phyloP scores from a whole-genome alignment of 2,329 filamentous ascomycete species.

The Sclerotinia glacialis region DNA sequence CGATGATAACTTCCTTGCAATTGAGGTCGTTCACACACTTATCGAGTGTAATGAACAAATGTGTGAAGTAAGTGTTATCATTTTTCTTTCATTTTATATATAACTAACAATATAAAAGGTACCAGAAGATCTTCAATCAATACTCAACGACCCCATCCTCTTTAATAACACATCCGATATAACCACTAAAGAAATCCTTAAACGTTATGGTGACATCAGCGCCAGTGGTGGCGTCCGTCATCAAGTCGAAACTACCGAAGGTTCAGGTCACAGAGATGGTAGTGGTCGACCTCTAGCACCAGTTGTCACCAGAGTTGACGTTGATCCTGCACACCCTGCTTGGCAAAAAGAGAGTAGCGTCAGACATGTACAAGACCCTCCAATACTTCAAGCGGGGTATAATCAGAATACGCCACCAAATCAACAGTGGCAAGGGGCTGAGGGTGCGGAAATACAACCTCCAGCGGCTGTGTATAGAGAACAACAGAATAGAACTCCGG shows the following conservation, averaged over 20 bases:
- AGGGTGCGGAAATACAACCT: constrained; percentile 33
- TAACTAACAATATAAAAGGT: constrained; percentile 57
- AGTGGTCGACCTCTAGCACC: constrained; percentile 47
- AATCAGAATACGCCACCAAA: constrained; percentile 50
- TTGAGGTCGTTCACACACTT: constrained; percentile 86
- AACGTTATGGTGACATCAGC: constrained; percentile 79
- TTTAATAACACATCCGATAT: constrained; percentile 82
- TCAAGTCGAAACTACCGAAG: constrained; percentile 57
- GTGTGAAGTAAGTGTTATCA: constrained; percentile 72
- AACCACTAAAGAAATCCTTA: constrained; percentile 95
- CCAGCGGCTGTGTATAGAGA: constrained; percentile 31
- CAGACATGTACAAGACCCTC: constrained; percentile 67
- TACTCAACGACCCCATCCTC: constrained; percentile 78
- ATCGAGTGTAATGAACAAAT: constrained; percentile 94
- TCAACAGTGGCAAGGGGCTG: constrained; percentile 45
- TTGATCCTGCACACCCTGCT: constrained; percentile 72
- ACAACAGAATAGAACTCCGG: constrained; percentile 37
- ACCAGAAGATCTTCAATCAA: constrained; percentile 83
- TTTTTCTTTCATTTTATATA: constrained; percentile 17
- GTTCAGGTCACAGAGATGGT: constrained; percentile 50
- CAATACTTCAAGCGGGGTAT: constrained; percentile 35
- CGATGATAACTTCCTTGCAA: constrained; percentile 89
- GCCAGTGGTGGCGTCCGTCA: constrained; percentile 52
- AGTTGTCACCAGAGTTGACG: constrained; percentile 70
- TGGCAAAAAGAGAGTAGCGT: constrained; percentile 84